Base-by-base conservation (phyloP, 352 stramenopile genomes). In the Pythium utonaiense region DNA sequence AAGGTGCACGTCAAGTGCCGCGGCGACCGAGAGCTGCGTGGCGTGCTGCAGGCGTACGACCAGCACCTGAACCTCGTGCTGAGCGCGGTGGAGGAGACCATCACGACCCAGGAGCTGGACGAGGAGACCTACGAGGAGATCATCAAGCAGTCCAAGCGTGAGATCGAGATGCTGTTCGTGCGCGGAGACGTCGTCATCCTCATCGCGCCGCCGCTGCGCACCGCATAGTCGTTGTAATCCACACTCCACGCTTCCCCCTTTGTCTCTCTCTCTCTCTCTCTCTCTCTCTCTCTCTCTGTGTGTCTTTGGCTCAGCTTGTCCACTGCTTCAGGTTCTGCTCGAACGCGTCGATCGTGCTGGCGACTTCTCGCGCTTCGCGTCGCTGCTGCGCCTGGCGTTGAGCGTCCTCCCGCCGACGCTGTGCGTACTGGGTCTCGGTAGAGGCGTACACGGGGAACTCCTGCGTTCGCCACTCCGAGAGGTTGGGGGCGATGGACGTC, bases 51-150 rank as follows among this genome's bases (percentile, higher is more conserved):
- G 77, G 97, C 96, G 1, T 99, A 98, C 72, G 97, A 99, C 75
- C 95, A 99, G 73, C 97, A 99, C 76, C 78, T 99, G 31, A 99
- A 99, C 77, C 97, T 99, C 89, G 96, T 99, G 53, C 75, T 99
- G 24, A 96, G 95, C 59, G 96, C 99, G 62, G 97, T 99, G 17
- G 97, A 99, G 73, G 97, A 99, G 82, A 99, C 96, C 22, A 97
- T 99, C 40, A 98, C 95, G 14, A 95, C 83, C 31, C 86, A 96
- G 60, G 96, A 99, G 73, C 80, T 98, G 51, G 97, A 99, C 73
- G 86, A 97, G 66, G 95, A 99, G 78, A 99, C 96, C 9, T 97
- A 98, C 66, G 97, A 99, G 78, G 95, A 99, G 80, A 98, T 99
- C 64, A 90, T 96, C 62, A 94, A 96, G 75, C 89, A 96, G 69